phyloP scores from a whole-genome alignment of 2,329 filamentous ascomycete species.

The Ambrosiella beaveri region DNA sequence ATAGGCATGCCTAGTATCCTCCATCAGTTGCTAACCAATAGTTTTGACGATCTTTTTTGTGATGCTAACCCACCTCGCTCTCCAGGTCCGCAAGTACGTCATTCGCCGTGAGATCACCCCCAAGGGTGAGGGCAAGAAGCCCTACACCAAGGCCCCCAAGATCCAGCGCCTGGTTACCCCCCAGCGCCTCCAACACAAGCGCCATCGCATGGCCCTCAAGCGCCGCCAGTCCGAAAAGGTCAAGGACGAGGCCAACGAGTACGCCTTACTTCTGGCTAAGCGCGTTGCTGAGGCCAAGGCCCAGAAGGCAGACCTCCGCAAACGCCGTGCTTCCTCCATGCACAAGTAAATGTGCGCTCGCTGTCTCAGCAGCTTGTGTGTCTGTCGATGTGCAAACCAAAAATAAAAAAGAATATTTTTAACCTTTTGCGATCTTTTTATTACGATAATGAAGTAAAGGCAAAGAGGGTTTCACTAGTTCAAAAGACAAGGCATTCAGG shows the following conservation, averaged over 20 bases:
- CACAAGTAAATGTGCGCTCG: constrained; percentile 48
- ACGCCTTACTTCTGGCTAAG: constrained; percentile 89
- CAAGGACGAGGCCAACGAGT: constrained; percentile 99
- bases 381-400: constrained; percentile 3
- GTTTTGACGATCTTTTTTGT: not conserved
- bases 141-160: constrained; percentile 99
- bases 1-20: constrained; percentile 11
- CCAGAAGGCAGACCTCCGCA: constrained; percentile 82
- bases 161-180: constrained; percentile 99
- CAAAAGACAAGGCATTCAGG: not conserved
- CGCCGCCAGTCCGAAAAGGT: constrained; percentile 89
- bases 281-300: constrained; percentile 92
- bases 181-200: constrained; percentile 99
- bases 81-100: constrained; percentile 95
- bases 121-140: constrained; percentile 92
- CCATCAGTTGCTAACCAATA: constrained; percentile 20
- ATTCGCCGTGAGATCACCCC: constrained; percentile 96
- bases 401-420: constrained; percentile 9
- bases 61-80: constrained; percentile 8
- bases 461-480: not conserved
- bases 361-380: constrained; percentile 6
- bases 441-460: not conserved
- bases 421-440: constrained; percentile 5
- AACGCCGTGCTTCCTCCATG: constrained; percentile 93
- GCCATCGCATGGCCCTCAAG: constrained; percentile 95